These are phyloP conservation scores for Arabis hirsuta DNA, from an alignment of 345 rosid species.

Conservation along the genomic window DNA sequence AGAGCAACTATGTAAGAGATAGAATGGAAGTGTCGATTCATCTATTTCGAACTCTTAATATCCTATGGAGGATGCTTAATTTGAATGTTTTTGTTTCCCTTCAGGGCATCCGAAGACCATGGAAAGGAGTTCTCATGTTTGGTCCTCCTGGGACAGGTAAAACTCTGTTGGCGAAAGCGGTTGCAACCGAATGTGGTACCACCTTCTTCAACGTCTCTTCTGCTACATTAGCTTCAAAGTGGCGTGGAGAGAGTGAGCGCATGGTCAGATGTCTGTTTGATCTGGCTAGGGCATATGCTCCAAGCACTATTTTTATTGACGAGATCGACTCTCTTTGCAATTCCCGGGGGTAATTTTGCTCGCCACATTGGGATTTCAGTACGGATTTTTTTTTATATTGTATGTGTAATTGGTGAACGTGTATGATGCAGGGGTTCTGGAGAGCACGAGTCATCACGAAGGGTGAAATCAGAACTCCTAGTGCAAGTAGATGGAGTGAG, in stretches of 20 bases:
- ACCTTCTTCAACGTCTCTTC: slow-evolving; percentile 97
- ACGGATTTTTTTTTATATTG: not conserved
- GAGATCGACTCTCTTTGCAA: slow-evolving; percentile 99
- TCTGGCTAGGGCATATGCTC: slow-evolving; percentile 96
- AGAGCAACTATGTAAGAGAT: not conserved
- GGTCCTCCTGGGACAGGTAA: slow-evolving; percentile 99
- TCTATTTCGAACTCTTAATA: not conserved
- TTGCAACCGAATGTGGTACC: slow-evolving; percentile 97
- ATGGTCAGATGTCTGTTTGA: slow-evolving; percentile 98
- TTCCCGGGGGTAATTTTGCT: slow-evolving; percentile 80
- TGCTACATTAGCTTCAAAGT: slow-evolving; percentile 95
- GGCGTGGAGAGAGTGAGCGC: slow-evolving; percentile 99
- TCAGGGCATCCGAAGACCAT: slow-evolving; percentile 99
- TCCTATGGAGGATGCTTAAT: not conserved
- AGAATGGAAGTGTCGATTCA: slow-evolving; percentile 19
- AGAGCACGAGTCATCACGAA: slow-evolving; percentile 98
- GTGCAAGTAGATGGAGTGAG: slow-evolving; percentile 99
- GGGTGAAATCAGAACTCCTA: slow-evolving; percentile 99
- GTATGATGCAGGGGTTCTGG: slow-evolving; percentile 76
- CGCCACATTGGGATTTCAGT: slow-evolving; percentile 8
- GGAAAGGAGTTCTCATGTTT: slow-evolving; percentile 99
- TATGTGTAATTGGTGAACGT: slow-evolving; percentile 9
- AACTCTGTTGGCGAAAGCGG: slow-evolving; percentile 95
- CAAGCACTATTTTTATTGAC: slow-evolving; percentile 95
- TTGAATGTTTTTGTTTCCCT: slow-evolving; percentile 17